These are phyloP conservation scores for Nitzschia sp. DNA, from an alignment of 108 stramenopile genomes.

Conservation along the genomic window DNA sequence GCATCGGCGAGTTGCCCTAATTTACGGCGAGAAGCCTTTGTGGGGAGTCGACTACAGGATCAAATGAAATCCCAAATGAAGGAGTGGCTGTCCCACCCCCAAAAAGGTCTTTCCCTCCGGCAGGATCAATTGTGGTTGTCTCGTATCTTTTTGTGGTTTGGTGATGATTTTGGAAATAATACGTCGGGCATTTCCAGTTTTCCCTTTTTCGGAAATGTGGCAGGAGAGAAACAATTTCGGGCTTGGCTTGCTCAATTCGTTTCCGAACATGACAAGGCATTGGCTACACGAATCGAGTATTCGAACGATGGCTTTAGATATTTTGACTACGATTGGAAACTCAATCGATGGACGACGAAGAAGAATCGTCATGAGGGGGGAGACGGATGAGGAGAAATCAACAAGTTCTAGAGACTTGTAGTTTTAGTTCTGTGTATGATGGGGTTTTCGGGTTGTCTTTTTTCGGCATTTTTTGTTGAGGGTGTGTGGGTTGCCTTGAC, in stretches of 20 bases:
- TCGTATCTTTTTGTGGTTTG: slow-evolving; percentile 17
- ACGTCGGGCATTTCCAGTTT: not conserved
- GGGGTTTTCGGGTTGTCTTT: no score
- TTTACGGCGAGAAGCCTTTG: slow-evolving; percentile 36
- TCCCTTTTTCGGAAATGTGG: not conserved
- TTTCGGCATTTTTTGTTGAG: no score
- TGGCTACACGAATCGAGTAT: not conserved
- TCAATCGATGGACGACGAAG: not conserved
- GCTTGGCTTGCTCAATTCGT: not conserved
- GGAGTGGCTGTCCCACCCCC: slow-evolving; percentile 7
- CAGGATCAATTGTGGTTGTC: slow-evolving; percentile 1
- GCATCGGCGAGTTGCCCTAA: slow-evolving; percentile 46
- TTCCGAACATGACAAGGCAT: not conserved
- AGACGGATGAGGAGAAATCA: no score
- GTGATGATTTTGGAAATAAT: slow-evolving; percentile 13
- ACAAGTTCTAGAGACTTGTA: no score
- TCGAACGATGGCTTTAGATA: not conserved
- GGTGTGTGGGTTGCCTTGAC: no score
- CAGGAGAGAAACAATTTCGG: not conserved
- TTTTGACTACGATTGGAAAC: not conserved
- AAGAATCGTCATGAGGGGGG: not conserved
- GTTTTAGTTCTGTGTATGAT: no score
- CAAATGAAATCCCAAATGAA: slow-evolving; percentile 14
- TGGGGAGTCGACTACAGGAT: not conserved
- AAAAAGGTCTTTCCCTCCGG: slow-evolving; percentile 1